Evolutionary conservation across 495 filamentous ascomycete species (phyloP).

Genomic region (Penicillium psychrofluorescens): DNA sequence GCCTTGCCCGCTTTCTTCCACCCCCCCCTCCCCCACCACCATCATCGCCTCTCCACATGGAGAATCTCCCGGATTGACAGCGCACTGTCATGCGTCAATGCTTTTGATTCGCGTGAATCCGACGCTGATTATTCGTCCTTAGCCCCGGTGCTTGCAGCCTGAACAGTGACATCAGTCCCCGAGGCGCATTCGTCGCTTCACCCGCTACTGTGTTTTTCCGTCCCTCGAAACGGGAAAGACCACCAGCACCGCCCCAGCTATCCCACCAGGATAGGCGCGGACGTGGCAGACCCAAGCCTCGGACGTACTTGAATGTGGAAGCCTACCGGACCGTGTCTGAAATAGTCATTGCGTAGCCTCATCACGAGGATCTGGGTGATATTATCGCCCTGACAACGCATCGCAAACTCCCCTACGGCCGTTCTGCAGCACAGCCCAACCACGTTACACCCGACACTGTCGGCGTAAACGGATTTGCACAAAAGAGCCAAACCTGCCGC

Average conservation of each 20-base stretch:
- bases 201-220: constrained; percentile 4
- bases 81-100: constrained; percentile 19
- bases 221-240: constrained; percentile 8
- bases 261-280: constrained; percentile 5
- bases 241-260: constrained; percentile 25
- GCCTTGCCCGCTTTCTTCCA: constrained; percentile 20
- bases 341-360: constrained; percentile 23
- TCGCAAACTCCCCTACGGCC: constrained; percentile 28
- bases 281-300: constrained; percentile 11
- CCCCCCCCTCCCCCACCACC: too few relatives aligned
- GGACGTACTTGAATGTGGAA: constrained; percentile 11
- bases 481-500: constrained; percentile 32
- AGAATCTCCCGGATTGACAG: constrained; percentile 13
- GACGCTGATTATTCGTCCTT: constrained; percentile 20
- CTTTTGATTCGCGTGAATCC: constrained; percentile 10
- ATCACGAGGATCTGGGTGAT: too few relatives aligned
- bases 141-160: constrained; percentile 7
- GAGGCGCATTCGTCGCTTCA: constrained; percentile 9
- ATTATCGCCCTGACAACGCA: constrained; percentile 37
- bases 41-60: constrained; percentile 11
- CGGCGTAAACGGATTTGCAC: constrained; percentile 29
- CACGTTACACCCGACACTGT: constrained; percentile 37
- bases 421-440: constrained; percentile 46
- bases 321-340: not conserved
- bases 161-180: constrained; percentile 15